Conservation (phyloP, 805 yeast species). For the Sugiyamaella americana region DNA sequence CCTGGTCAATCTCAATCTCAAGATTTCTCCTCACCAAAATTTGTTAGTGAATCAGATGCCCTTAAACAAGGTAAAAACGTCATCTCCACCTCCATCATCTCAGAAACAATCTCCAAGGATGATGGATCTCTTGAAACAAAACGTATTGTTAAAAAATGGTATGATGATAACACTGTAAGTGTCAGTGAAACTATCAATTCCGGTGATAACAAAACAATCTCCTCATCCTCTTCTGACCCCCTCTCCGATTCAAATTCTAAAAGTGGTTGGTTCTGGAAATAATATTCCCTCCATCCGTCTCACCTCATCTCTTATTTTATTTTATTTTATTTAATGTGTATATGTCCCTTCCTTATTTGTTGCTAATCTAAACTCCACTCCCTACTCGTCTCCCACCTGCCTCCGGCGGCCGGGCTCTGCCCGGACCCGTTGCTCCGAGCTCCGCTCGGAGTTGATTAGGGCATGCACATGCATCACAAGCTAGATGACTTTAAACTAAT, state of each 20-base stretch:
- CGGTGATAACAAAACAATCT: neutral
- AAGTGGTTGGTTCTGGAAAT: neutral
- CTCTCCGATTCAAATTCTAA: neutral
- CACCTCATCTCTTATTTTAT: neutral
- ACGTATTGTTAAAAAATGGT: slow-evolving; percentile 28
- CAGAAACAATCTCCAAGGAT: slow-evolving; percentile 25
- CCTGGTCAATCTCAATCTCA: neutral
- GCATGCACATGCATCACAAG: no score
- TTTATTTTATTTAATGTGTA: neutral
- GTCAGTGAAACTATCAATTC: slow-evolving; percentile 25
- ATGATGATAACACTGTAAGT: slow-evolving; percentile 28
- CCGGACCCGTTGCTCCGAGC: no score
- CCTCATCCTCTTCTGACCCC: neutral
- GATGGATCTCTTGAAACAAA: slow-evolving; percentile 29
- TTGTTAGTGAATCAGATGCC: slow-evolving; percentile 23
- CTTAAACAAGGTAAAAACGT: slow-evolving; percentile 28
- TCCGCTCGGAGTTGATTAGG: no score
- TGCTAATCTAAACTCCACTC: no score
- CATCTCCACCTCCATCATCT: slow-evolving; percentile 20
- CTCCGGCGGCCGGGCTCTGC: no score
- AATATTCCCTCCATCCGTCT: neutral
- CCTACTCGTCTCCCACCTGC: no score
- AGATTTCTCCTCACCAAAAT: slow-evolving; percentile 1
- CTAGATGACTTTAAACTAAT: no score
- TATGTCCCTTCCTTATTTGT: no score